Conservation (phyloP, 2,329 filamentous ascomycete species). For the Thermothelomyces thermophilus region DNA sequence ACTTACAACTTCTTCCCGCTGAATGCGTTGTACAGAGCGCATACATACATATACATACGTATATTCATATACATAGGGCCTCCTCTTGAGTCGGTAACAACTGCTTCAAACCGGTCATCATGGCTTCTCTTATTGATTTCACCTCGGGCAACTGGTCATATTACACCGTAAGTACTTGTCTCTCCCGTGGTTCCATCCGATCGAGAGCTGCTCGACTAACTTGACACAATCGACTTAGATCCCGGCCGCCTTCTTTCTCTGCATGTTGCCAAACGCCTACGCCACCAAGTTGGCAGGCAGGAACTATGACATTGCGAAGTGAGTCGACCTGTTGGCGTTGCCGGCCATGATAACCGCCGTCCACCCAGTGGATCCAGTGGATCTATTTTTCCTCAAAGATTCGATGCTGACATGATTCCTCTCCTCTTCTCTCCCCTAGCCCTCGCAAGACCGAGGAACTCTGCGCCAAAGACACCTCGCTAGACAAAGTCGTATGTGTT, state of each 20-base stretch:
- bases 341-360: too few species aligned
- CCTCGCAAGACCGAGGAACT: conserved; percentile 32
- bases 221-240: conserved; percentile 29
- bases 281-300: conserved; percentile 27
- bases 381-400: background rate
- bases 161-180: conserved; percentile 22
- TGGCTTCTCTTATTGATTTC: conserved; percentile 24
- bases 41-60: too few species aligned
- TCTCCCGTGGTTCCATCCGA: background rate
- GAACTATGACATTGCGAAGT: conserved; percentile 34
- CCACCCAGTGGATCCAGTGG: too few species aligned
- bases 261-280: conserved; percentile 33
- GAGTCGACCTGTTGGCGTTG: background rate
- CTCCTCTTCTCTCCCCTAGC: conserved; percentile 3
- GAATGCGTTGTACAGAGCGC: too few species aligned
- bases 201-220: background rate
- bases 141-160: conserved; percentile 24
- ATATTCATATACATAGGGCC: too few species aligned
- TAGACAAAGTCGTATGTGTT: conserved; percentile 27
- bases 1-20: too few species aligned
- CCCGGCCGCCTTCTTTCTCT: conserved; percentile 34
- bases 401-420: background rate
- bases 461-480: conserved; percentile 29
- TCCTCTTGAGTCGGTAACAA: background rate
- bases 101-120: background rate